A percentile compares a stretch with the other conserved stretches of the same genome.
These are phyloP conservation scores for Agrocybe pediades DNA, from an alignment of 768 basidiomycete species.

Conservation along the genomic window DNA sequence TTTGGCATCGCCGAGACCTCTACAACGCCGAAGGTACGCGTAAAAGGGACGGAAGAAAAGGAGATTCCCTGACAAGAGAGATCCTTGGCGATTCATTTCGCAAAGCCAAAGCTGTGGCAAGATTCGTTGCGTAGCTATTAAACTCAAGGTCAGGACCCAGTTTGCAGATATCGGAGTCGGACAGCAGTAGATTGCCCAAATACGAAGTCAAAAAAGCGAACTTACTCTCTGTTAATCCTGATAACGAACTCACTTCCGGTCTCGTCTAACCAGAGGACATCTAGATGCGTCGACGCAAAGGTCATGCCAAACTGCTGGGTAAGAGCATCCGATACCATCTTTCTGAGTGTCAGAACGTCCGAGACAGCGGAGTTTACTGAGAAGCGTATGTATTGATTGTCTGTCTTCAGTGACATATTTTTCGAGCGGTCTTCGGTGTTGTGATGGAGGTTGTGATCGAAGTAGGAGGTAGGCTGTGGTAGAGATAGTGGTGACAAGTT, in stretches of 20 bases:
- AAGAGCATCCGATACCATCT: constrained; percentile 56
- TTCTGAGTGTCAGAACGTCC: constrained; percentile 51
- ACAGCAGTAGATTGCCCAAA: too few relatives aligned
- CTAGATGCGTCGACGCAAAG: constrained; percentile 52
- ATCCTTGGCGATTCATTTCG: constrained; percentile 29
- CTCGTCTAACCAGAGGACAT: constrained; percentile 55
- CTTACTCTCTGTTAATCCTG: constrained; percentile 41
- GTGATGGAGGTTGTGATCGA: too few relatives aligned
- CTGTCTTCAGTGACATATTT: constrained; percentile 14
- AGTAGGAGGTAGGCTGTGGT: too few relatives aligned
- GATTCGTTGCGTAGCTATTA: constrained; percentile 19
- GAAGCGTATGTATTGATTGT: constrained; percentile 50
- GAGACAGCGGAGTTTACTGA: constrained; percentile 36
- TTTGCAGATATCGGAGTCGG: too few relatives aligned
- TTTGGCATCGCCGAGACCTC: neutral
- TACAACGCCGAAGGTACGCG: constrained; percentile 7
- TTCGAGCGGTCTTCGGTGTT: too few relatives aligned
- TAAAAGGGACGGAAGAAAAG: constrained; percentile 42
- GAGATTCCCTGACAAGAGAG: constrained; percentile 37
- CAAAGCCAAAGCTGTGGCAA: constrained; percentile 19
- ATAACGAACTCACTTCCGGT: constrained; percentile 42
- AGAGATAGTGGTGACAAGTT: too few relatives aligned
- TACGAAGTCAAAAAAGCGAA: constrained; percentile 8
- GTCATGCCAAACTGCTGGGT: constrained; percentile 57
- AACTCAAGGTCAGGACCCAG: too few relatives aligned